Conservation (phyloP, 2,329 filamentous ascomycete genomes). For the Aspergillus fijiensis region DNA sequence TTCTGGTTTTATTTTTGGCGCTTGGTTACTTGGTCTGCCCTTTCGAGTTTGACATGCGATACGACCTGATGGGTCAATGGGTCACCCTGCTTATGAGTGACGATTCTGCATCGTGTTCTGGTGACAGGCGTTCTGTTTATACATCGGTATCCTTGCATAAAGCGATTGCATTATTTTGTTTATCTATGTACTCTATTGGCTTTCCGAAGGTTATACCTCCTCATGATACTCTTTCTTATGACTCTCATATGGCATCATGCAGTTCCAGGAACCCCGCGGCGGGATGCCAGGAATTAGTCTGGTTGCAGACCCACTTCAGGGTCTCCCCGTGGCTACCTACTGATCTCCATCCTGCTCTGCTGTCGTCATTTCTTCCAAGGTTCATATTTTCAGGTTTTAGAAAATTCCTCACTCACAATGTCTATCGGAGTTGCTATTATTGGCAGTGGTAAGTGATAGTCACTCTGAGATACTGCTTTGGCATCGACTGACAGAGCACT, state of each 20-base stretch:
- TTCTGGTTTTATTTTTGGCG: neutral
- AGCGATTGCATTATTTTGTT: neutral
- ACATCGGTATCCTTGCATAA: neutral
- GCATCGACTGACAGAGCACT: constrained; percentile 1
- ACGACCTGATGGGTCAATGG: constrained; percentile 14
- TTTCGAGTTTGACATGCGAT: constrained; percentile 14
- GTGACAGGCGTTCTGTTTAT: neutral
- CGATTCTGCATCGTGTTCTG: constrained; percentile 1
- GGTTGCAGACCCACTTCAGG: neutral
- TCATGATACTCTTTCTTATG: neutral
- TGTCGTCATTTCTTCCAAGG: neutral
- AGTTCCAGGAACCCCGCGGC: neutral
- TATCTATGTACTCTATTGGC: neutral
- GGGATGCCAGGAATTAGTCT: neutral
- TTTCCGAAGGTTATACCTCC: neutral
- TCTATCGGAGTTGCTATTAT: constrained; percentile 53
- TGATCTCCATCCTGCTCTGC: neutral
- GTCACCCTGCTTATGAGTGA: constrained; percentile 1
- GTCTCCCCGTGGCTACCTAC: neutral
- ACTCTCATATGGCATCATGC: neutral
- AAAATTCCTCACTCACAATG: constrained; percentile 24
- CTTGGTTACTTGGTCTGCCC: neutral
- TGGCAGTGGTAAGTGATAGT: constrained; percentile 45
- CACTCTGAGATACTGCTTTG: neutral
- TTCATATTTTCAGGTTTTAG: neutral